Conservation (phyloP, 306 rosid genomes). For the Phaseolus lunatus region DNA sequence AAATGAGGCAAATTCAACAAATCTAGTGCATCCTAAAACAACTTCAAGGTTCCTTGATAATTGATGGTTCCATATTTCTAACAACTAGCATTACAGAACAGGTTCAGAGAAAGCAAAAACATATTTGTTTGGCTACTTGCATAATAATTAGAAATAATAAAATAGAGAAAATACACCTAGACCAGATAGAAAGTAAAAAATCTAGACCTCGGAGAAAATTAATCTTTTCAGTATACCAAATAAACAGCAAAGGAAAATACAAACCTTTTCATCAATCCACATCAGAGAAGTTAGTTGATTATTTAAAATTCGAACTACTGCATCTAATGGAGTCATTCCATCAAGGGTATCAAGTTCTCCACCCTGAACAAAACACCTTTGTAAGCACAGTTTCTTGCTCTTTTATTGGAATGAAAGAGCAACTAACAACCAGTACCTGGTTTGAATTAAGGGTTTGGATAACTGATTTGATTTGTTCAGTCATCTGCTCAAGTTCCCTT, state of each 20-base stretch:
- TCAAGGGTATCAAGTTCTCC: slow-evolving; percentile 83
- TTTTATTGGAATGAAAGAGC: not conserved
- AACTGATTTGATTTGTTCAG: slow-evolving; percentile 88
- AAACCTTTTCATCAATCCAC: slow-evolving; percentile 99
- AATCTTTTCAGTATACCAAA: slow-evolving; percentile 12
- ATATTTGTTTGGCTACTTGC: slow-evolving; percentile 2
- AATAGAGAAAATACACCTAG: not conserved
- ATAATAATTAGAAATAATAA: not conserved
- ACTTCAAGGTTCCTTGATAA: not conserved
- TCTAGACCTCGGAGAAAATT: not conserved
- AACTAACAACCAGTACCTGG: slow-evolving; percentile 68
- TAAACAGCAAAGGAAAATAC: slow-evolving; percentile 39
- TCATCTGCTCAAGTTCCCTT: slow-evolving; percentile 94
- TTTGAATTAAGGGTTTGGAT: slow-evolving; percentile 84
- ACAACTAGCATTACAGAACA: not conserved
- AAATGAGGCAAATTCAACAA: not conserved
- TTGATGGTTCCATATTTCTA: not conserved
- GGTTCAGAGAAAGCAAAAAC: not conserved
- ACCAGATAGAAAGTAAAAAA: not conserved
- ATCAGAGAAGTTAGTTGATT: slow-evolving; percentile 90
- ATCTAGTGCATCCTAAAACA: not conserved
- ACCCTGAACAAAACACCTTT: slow-evolving; percentile 60
- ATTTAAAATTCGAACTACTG: slow-evolving; percentile 86
- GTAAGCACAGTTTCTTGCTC: slow-evolving; percentile 33
- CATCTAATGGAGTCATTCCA: slow-evolving; percentile 85